Evolutionary conservation across 1,284 basidiomycete genomes (phyloP), one percentile per base, ranked within the genome.

Genomic region (Veloporphyrellus conicus): DNA sequence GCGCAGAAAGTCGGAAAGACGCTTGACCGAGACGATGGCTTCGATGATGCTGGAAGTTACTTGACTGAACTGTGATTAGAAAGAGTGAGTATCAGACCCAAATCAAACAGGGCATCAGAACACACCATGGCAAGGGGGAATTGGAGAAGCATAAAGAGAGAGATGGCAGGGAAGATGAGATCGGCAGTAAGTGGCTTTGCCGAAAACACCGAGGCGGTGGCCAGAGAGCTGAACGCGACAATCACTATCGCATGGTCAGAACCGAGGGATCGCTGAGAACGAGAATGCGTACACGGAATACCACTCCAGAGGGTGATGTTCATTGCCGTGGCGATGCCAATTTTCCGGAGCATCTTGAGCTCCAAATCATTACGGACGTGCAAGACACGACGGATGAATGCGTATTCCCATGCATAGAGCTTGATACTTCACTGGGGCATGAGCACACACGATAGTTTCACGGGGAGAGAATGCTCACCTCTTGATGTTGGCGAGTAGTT

Each of bases 101-200:
- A 6, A n/a, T 12, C 11, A 6, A 16, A 28, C 14, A 6, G n/a
- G n/a, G 18, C 20, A 7, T 12, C 16, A 15, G 10, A 7, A 53
- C 67, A 28, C 62, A 86, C 82, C 84, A 95, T 92, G 1, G 83
- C 87, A 29, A 97, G 74, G 19, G 94, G 93, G 73, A 96, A 89
- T 56, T 86, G 79, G 28, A 97, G 73, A 1, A 98, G 76, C 77
- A 91, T 87, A 73, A 97, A 98, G 33, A 98, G 73, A 0, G 91
- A 88, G 45, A 98, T 92, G 0, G 92, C 85, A 4, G 94, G 94
- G 77, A 98, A 98, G 58, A 97, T 93, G 52, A 93, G 74, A 59
- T 96, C 92, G 2, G 89, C 82, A 0, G 94, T 97, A 5, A 98
- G 70, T 2, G 93, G 90, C 38, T 66, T 75, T 3, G 78, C 69